Evolutionary conservation across 2,329 filamentous ascomycete species (phyloP).

Genomic region (Aspergillus unguis): DNA sequence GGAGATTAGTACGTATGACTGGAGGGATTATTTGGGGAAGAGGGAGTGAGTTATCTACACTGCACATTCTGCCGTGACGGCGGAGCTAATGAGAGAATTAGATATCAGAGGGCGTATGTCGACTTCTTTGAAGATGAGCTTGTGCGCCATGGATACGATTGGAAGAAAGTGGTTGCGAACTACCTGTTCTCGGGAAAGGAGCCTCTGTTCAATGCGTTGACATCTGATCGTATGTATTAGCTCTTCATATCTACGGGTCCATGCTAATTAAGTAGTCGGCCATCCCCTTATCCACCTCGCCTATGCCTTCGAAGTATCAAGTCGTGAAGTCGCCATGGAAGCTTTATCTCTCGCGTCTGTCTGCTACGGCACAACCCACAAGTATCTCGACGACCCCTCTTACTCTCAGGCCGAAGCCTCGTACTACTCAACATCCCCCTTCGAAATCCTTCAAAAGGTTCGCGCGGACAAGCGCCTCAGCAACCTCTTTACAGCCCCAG

Average conservation of each 20-base stretch:
- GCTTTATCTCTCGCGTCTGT: constrained; percentile 68
- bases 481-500: constrained; percentile 58
- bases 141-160: constrained; percentile 73
- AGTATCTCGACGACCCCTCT: constrained; percentile 66
- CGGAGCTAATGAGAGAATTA: constrained; percentile 22
- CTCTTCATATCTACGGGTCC: constrained; percentile 30
- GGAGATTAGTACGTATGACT: constrained; percentile 79
- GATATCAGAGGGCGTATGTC: constrained; percentile 83
- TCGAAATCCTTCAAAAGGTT: constrained; percentile 70
- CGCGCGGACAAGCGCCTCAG: constrained; percentile 67
- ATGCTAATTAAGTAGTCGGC: constrained; percentile 58
- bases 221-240: constrained; percentile 63
- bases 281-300: constrained; percentile 92
- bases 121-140: constrained; percentile 96
- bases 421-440: constrained; percentile 59
- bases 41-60: constrained; percentile 46
- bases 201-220: constrained; percentile 76
- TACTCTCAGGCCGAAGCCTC: constrained; percentile 63
- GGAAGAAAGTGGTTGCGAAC: constrained; percentile 71
- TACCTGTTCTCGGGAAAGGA: constrained; percentile 67
- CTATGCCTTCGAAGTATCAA: constrained; percentile 88
- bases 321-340: constrained; percentile 82
- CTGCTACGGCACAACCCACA: constrained; percentile 56
- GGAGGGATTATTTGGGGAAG: constrained; percentile 79
- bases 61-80: neutral